phyloP scores from a whole-genome alignment of 2,329 filamentous ascomycete species.

The Claviceps spartinae region DNA sequence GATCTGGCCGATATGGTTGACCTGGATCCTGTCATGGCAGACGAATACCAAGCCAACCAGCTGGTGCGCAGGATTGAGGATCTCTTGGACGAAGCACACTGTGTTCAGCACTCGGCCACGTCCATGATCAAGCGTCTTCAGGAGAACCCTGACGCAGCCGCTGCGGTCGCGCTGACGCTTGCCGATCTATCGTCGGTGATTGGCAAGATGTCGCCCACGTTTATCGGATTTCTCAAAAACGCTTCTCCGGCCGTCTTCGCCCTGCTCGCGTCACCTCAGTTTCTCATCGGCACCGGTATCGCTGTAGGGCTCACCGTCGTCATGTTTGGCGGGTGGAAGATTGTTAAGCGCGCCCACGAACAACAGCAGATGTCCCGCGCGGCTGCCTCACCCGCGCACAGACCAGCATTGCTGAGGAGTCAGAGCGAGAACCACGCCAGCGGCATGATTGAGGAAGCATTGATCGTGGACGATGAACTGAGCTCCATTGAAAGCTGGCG shows the following conservation, averaged over 20 bases:
- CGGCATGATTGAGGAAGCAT: constrained; percentile 34
- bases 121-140: constrained; percentile 66
- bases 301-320: constrained; percentile 89
- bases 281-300: constrained; percentile 81
- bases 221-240: constrained; percentile 61
- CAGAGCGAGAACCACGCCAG: constrained; percentile 18
- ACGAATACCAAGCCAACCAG: constrained; percentile 30
- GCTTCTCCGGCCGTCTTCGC: constrained; percentile 77
- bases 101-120: constrained; percentile 70
- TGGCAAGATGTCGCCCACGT: constrained; percentile 71
- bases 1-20: constrained; percentile 42
- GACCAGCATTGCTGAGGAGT: constrained; percentile 14
- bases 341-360: constrained; percentile 70
- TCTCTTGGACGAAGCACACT: constrained; percentile 76
- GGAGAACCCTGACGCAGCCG: constrained; percentile 70
- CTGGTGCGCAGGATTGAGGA: constrained; percentile 64
- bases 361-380: constrained; percentile 19
- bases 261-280: constrained; percentile 79
- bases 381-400: constrained; percentile 15
- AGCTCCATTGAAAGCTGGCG: constrained; percentile 46
- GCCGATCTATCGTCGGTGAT: constrained; percentile 79
- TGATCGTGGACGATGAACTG: constrained; percentile 44
- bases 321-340: constrained; percentile 93
- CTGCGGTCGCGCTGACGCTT: constrained; percentile 82
- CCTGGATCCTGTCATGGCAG: constrained; percentile 35